Percentiles rank a stretch among this genome's conserved stretches.
Conservation (phyloP, 2,329 filamentous ascomycete genomes). For the Fusarium drepaniforme region DNA sequence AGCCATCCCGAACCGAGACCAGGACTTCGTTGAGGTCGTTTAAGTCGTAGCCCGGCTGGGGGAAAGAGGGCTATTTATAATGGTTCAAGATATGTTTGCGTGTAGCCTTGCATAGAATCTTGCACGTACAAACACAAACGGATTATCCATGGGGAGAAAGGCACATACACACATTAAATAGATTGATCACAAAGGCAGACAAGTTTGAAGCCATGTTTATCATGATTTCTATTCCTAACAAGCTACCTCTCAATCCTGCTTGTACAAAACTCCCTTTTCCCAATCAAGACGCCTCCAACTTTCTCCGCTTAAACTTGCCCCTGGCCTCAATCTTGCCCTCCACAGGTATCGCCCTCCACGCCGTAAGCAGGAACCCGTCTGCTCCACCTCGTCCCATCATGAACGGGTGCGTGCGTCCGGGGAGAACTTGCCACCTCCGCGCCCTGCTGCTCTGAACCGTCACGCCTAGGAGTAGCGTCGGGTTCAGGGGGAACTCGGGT, state of each 20-base stretch:
- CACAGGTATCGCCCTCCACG: conserved; percentile 82
- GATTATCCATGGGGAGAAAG: neutral
- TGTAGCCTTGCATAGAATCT: neutral
- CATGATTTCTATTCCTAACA: neutral
- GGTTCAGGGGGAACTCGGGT: conserved; percentile 88
- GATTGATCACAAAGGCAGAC: neutral
- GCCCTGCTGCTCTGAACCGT: conserved; percentile 85
- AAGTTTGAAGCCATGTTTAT: neutral
- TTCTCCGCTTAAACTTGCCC: conserved; percentile 82
- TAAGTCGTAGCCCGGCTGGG: too few relatives aligned
- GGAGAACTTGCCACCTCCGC: conserved; percentile 89
- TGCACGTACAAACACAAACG: neutral
- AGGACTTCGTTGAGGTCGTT: too few relatives aligned
- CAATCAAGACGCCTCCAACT: conserved; percentile 55
- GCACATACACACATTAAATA: neutral
- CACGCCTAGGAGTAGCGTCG: conserved; percentile 83
- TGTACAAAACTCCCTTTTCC: neutral
- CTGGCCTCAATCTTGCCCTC: conserved; percentile 85
- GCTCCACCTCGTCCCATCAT: conserved; percentile 92
- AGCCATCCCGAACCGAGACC: too few relatives aligned
- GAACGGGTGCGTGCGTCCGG: conserved; percentile 89
- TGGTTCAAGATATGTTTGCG: neutral
- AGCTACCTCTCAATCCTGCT: neutral
- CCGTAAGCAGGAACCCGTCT: conserved; percentile 92
- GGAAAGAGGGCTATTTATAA: neutral